Evolutionary conservation across 305 asterid species (phyloP).

Genomic region (Salvia sclarea): DNA sequence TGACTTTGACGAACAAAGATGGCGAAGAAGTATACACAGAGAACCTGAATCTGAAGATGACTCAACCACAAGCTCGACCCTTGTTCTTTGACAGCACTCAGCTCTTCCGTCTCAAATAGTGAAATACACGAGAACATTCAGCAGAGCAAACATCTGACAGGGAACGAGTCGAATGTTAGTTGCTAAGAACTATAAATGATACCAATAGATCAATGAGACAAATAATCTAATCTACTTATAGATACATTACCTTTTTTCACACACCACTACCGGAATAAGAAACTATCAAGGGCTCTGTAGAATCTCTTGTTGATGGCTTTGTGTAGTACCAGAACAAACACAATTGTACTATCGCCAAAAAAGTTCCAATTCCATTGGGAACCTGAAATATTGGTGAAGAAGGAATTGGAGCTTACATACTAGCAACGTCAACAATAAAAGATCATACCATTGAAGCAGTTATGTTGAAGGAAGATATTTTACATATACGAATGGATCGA

Average conservation of each 20-base stretch:
- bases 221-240: background rate
- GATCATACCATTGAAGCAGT: background rate
- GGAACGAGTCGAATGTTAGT: background rate
- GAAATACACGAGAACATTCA: background rate
- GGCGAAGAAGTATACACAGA: background rate
- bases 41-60: background rate
- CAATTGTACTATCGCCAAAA: slow-evolving; percentile 50
- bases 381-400: slow-evolving; percentile 39
- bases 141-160: background rate
- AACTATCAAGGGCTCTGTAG: slow-evolving; percentile 45
- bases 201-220: background rate
- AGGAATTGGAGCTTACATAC: background rate
- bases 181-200: background rate
- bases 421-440: background rate
- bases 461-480: background rate
- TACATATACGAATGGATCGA: slow-evolving; percentile 62
- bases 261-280: slow-evolving; percentile 36
- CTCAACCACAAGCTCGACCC: slow-evolving; percentile 20
- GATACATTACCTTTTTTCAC: slow-evolving; percentile 34
- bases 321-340: slow-evolving; percentile 49
- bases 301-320: slow-evolving; percentile 41
- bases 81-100: slow-evolving; percentile 12
- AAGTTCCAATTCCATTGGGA: slow-evolving; percentile 67
- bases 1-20: slow-evolving; percentile 1
- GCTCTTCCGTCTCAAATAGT: background rate